Conservation (phyloP, 1,139 yeast species). For the Scheffersomyces titani region DNA sequence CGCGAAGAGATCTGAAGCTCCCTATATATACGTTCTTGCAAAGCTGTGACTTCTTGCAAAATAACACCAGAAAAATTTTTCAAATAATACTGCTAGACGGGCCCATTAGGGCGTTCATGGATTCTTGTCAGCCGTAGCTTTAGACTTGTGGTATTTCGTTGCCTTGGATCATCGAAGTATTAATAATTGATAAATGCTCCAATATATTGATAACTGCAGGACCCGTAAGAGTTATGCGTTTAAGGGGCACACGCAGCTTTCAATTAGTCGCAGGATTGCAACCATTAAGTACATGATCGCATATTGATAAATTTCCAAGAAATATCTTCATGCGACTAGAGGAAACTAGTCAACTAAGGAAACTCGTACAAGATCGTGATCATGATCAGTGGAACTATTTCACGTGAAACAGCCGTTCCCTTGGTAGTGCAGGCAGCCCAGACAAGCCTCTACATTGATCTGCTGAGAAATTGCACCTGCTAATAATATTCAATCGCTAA, state of each 20-base stretch:
- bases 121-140: background rate
- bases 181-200: background rate
- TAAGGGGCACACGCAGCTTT: background rate
- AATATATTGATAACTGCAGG: background rate
- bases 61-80: background rate
- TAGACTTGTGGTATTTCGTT: background rate
- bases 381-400: background rate
- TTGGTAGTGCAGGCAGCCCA: background rate
- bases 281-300: background rate
- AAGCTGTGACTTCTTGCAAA: background rate
- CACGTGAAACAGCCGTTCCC: background rate
- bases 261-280: background rate
- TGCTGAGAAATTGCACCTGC: background rate
- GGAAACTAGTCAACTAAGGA: background rate
- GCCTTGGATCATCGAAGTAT: background rate
- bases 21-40: background rate
- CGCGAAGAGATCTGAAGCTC: background rate
- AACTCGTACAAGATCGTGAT: no score
- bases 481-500: background rate
- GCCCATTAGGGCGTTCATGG: background rate
- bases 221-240: background rate
- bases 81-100: background rate
- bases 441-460: background rate
- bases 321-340: background rate
- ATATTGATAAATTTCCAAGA: background rate